phyloP scores from a whole-genome alignment of 352 stramenopile species.

The Peronospora destructor region DNA sequence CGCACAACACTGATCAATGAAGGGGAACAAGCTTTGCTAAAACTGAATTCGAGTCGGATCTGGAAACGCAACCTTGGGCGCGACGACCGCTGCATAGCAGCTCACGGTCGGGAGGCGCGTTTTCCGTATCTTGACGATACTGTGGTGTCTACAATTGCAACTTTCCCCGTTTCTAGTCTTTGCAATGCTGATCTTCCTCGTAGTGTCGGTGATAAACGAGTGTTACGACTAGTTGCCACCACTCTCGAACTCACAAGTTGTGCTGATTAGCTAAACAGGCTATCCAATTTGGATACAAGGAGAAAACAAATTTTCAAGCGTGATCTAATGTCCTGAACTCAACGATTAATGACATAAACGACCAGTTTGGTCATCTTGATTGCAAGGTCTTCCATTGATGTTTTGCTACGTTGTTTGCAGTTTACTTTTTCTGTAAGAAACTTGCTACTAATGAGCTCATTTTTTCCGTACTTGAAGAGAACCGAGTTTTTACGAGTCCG shows the following conservation, averaged over 20 bases:
- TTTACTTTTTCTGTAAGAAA: not conserved
- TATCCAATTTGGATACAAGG: conserved; percentile 89
- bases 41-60: conserved; percentile 84
- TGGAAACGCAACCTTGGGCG: conserved; percentile 95
- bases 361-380: no score
- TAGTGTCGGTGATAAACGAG: conserved; percentile 88
- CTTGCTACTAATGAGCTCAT: conserved; percentile 1
- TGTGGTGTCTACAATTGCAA: conserved; percentile 73
- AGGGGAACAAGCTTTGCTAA: conserved; percentile 62
- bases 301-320: conserved; percentile 30
- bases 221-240: conserved; percentile 86
- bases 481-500: conserved; percentile 9
- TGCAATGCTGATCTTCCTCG: conserved; percentile 79
- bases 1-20: conserved; percentile 69
- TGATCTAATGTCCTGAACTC: not conserved
- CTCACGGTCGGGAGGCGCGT: conserved; percentile 88
- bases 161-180: conserved; percentile 59
- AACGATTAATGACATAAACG: no score
- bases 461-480: conserved; percentile 1
- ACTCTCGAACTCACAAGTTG: conserved; percentile 61
- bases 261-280: conserved; percentile 89
- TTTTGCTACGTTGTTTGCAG: no score
- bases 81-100: conserved; percentile 91
- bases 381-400: no score
- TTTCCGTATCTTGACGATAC: conserved; percentile 94